Evolutionary conservation across 371 early-diverging fungal species (phyloP), one percentile per base, ranked within the genome.

Genomic region (Mortierella sp.): DNA sequence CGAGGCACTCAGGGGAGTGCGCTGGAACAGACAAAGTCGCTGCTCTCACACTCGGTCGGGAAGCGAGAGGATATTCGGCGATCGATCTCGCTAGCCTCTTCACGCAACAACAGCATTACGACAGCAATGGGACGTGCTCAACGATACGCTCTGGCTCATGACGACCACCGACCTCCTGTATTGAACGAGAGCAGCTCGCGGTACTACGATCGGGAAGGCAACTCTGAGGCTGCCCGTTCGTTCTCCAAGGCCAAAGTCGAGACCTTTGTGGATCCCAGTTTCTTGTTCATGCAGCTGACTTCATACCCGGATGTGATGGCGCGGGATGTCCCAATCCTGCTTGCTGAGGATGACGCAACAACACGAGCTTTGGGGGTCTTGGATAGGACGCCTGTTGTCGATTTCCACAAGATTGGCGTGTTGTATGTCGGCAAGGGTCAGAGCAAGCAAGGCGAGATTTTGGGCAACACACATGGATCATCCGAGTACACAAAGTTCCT

Each of bases 381-480:
- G 76, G 98, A 98, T 85, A 92, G 91, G 63, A 97, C 93, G 6
- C 95, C 97, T 4, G 94, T 96, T 0, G 93, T 97, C 8, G 98
- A 99, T 80, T 92, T 97, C 70, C 97, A 98, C 88, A 99, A 99
- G 87, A 93, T 98, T 69, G 98, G 98, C 11, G 94, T 99, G 1
- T 86, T 96, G 0, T 99, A 97, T 79, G 96, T 97, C 5, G 97
- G 94, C 6, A 93, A 92, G 9, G 93, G 92, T 1, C 98, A 99
- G 85, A 90, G 85, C 0, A 91, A 90, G 16, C 98, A 98, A 85
- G 80, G 85, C 8, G 95, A 95, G 68, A 99, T 99, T 37, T 80
- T 99, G 44, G 85, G 91, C 40, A 99, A 98, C 85, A 91, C 89
- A 10, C 89, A 91, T 55, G 98, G 98, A 8, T 96, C 97, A 13